Base-by-base conservation (phyloP, 2,329 filamentous ascomycete species). In the Sarocladiaceae sp. region DNA sequence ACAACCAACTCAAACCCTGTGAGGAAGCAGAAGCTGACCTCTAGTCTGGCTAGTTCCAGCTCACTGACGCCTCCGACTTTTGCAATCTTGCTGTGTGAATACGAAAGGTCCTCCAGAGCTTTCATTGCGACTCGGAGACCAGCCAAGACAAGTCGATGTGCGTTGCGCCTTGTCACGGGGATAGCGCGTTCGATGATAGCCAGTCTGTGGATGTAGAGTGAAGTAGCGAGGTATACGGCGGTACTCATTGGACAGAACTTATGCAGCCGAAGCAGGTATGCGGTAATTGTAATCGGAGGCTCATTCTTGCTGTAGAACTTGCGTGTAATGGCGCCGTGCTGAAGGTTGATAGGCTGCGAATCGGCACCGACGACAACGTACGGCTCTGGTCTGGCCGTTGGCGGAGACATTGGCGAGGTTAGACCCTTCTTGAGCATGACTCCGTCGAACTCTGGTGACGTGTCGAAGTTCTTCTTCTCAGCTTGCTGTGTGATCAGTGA, bases 301-400 rank as follows among this genome's bases (percentile, higher is more conserved):
- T 90, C 84, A 49, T 84, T 82, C 66, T 94, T 96, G 57, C 88
- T 93, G 73, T 94, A 95, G 71, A 99, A 99, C 62, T 94, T 94
- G 59, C 91, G 84, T 17, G 90, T 90, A 57, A 97, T 90, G 58
- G 90, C 87, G 56, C 84, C 85, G 64, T 94, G 88, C 66, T 97
- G 92, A 29, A 90, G 71, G 55, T 86, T 83, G 53, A 90, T 74
- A 20, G 87, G 85, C 60, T 90, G 84, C 26, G 83, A 84, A 65
- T 89, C 82, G 42, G 82, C 80, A n/a, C 84, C 82, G 52, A 86
- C 77, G 42, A 86, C 72, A 50, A 84, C 73, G 60, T 83, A 82
- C 15, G 82, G 81, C 55, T 76, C 29, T 5, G 47, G 47, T n/a
- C 22, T 26, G 31, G 7, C 18, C 15, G 62, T 62, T 18, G 63